Percentiles rank a stretch among this genome's conserved stretches.
Conservation (phyloP, 768 basidiomycete species). For the Boletus tylopilopsis region DNA sequence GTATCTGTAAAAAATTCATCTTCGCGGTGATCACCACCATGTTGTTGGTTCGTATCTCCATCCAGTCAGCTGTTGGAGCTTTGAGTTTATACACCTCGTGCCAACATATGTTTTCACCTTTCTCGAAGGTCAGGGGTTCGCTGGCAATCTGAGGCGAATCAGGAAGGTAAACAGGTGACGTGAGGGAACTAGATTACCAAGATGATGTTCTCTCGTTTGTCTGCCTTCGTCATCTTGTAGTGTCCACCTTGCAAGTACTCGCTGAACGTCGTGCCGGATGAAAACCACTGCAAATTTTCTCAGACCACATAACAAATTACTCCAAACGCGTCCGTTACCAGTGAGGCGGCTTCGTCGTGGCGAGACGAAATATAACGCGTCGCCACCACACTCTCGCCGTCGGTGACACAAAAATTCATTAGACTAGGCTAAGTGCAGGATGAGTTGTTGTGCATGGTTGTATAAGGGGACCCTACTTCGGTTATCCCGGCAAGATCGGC, state of each 20-base stretch:
- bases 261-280: slow-evolving; percentile 90
- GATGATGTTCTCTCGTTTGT: slow-evolving; percentile 95
- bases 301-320: slow-evolving; percentile 1
- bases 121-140: slow-evolving; percentile 95
- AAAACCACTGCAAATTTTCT: slow-evolving; percentile 67
- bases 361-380: slow-evolving; percentile 93
- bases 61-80: slow-evolving; percentile 75
- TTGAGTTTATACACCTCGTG: neutral
- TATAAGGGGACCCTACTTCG: slow-evolving; percentile 47
- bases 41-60: slow-evolving; percentile 96
- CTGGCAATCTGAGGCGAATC: slow-evolving; percentile 61
- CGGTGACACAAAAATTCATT: slow-evolving; percentile 96
- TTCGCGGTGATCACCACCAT: slow-evolving; percentile 95
- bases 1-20: slow-evolving; percentile 92
- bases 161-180: slow-evolving; percentile 8
- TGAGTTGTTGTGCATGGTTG: neutral
- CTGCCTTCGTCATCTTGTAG: slow-evolving; percentile 93
- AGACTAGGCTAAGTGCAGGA: slow-evolving; percentile 61
- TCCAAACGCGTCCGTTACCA: slow-evolving; percentile 43
- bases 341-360: slow-evolving; percentile 87
- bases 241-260: slow-evolving; percentile 87
- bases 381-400: slow-evolving; percentile 90
- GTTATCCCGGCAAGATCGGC: slow-evolving; percentile 68
- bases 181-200: slow-evolving; percentile 51
- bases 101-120: slow-evolving; percentile 46